Evolutionary conservation across 2,329 filamentous ascomycete species (phyloP).

Genomic region (Talaromyces sp.): DNA sequence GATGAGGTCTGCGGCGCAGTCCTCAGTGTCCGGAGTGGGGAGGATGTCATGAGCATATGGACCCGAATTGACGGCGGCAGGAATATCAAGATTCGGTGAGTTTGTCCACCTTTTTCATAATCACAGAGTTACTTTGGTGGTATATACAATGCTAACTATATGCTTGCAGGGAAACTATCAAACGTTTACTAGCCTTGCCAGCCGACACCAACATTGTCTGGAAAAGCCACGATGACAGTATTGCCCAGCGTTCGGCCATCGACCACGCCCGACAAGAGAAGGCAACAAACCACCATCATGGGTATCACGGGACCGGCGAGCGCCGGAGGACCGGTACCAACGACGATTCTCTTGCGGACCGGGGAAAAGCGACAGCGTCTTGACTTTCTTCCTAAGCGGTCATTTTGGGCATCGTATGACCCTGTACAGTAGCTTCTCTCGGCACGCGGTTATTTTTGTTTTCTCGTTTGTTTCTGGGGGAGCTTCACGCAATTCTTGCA

Average conservation of each 20-base stretch:
- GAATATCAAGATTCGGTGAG: slow-evolving; percentile 90
- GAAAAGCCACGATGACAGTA: slow-evolving; percentile 95
- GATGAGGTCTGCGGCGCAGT: slow-evolving; percentile 96
- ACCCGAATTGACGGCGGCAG: slow-evolving; percentile 87
- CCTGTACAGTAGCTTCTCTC: slow-evolving; percentile 33
- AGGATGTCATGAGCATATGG: slow-evolving; percentile 98
- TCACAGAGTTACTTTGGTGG: background rate
- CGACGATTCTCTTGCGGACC: slow-evolving; percentile 41
- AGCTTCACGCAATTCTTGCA: slow-evolving; percentile 37
- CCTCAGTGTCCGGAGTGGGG: slow-evolving; percentile 86
- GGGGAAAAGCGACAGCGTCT: slow-evolving; percentile 35
- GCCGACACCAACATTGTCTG: slow-evolving; percentile 86
- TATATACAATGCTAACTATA: slow-evolving; percentile 19
- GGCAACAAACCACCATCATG: slow-evolving; percentile 36
- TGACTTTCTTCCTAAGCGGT: slow-evolving; percentile 17
- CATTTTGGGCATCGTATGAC: slow-evolving; percentile 8
- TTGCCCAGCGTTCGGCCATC: slow-evolving; percentile 83
- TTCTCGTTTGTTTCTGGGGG: slow-evolving; percentile 21
- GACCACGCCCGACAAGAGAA: slow-evolving; percentile 91
- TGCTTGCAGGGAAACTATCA: slow-evolving; percentile 76
- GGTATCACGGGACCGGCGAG: slow-evolving; percentile 30
- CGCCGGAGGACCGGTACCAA: slow-evolving; percentile 39
- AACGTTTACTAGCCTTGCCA: slow-evolving; percentile 80
- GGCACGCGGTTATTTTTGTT: slow-evolving; percentile 31
- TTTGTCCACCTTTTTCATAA: background rate